phyloP scores from a whole-genome alignment of 2,329 filamentous ascomycete species.

The Aspergillus fumigatiaffinis region DNA sequence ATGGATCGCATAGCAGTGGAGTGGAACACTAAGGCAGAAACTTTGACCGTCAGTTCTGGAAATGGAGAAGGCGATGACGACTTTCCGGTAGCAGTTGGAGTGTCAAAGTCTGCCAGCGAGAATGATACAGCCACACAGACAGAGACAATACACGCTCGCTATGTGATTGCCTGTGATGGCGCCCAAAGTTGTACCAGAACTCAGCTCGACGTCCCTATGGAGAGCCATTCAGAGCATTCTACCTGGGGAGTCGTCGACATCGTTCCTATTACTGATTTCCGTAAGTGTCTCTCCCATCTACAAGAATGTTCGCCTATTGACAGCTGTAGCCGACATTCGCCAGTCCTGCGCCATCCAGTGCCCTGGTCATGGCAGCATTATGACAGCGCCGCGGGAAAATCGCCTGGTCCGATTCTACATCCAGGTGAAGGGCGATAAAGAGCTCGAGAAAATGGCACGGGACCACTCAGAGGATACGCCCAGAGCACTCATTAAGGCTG shows the following conservation, averaged over 20 bases:
- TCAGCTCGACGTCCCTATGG: constrained; percentile 3
- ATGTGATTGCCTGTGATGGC: constrained; percentile 16
- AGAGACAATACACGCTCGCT: constrained; percentile 6
- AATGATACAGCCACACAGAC: background rate
- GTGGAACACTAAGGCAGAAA: constrained; percentile 3
- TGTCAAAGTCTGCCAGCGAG: background rate
- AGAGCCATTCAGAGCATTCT: background rate
- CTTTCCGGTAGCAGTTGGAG: constrained; percentile 1
- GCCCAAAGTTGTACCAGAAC: constrained; percentile 11
- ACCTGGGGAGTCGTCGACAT: constrained; percentile 13
- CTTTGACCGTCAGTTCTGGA: background rate
- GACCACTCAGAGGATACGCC: constrained; percentile 1
- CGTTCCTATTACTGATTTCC: constrained; percentile 8
- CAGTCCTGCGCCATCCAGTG: constrained; percentile 12
- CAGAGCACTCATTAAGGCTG: constrained; percentile 4
- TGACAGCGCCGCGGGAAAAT: constrained; percentile 16
- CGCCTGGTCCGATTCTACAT: constrained; percentile 15
- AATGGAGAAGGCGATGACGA: background rate
- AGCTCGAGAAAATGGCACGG: background rate
- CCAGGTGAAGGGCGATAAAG: constrained; percentile 3
- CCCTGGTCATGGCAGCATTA: constrained; percentile 8
- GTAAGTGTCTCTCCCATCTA: background rate
- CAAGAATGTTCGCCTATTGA: background rate
- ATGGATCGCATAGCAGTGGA: constrained; percentile 5
- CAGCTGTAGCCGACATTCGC: constrained; percentile 14